Percentiles rank a stretch among this genome's conserved stretches.
phyloP scores from a whole-genome alignment of 768 basidiomycete species.

The Kwoniella botswanensis region DNA sequence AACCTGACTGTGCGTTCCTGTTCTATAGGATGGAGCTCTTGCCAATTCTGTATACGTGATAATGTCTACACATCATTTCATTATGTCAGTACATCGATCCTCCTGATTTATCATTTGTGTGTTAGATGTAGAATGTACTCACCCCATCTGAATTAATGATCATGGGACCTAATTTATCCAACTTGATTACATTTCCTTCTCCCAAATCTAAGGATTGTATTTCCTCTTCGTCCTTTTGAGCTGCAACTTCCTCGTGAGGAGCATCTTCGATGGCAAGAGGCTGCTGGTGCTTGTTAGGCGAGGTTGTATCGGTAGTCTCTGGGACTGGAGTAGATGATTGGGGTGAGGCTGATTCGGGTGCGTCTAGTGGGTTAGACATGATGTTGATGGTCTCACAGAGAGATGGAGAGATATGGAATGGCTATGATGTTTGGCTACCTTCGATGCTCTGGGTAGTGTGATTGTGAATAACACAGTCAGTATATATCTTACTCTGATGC shows the following conservation, averaged over 20 bases:
- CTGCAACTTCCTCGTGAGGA: neutral
- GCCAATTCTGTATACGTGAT: conserved; percentile 72
- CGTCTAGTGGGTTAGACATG: conserved; percentile 35
- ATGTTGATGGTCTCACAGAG: neutral
- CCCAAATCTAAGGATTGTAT: conserved; percentile 45
- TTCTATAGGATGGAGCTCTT: conserved; percentile 66
- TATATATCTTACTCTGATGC: neutral
- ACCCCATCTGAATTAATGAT: conserved; percentile 73
- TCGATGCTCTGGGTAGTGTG: neutral
- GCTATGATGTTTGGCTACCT: neutral
- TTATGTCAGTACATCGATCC: neutral
- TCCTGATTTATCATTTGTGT: neutral
- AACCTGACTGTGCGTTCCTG: conserved; percentile 66
- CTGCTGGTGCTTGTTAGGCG: neutral
- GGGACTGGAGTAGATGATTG: conserved; percentile 10
- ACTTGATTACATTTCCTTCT: conserved; percentile 60
- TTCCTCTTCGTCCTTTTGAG: conserved; percentile 20
- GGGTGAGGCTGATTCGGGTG: conserved; percentile 9
- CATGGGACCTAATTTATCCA: conserved; percentile 70
- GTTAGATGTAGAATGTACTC: conserved; percentile 36
- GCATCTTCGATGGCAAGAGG: conserved; percentile 30
- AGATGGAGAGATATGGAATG: neutral
- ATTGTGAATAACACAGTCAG: neutral
- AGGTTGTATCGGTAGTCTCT: conserved; percentile 1
- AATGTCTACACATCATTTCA: conserved; percentile 63